Conservation (phyloP, 2,329 filamentous ascomycete genomes). For the Xylariales sp. region DNA sequence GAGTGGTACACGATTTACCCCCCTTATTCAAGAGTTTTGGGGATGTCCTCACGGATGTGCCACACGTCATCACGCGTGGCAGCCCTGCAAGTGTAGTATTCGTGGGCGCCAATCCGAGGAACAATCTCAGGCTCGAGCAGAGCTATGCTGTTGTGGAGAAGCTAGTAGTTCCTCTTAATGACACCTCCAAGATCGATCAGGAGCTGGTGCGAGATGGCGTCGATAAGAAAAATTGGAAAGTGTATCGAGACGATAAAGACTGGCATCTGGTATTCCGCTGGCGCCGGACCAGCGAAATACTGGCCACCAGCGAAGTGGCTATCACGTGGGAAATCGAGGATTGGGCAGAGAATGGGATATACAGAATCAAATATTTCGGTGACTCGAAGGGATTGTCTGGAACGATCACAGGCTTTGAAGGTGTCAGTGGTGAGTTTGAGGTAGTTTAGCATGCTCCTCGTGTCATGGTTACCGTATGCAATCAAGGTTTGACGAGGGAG, state of each 20-base stretch:
- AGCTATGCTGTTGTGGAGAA: slow-evolving; percentile 76
- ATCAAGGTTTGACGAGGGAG: no score
- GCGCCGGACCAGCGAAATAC: slow-evolving; percentile 64
- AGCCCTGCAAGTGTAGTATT: slow-evolving; percentile 63
- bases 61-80: slow-evolving; percentile 50
- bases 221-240: slow-evolving; percentile 48
- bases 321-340: slow-evolving; percentile 74
- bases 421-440: slow-evolving; percentile 52
- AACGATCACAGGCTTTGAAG: slow-evolving; percentile 63
- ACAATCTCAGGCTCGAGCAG: slow-evolving; percentile 72
- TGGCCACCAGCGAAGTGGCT: slow-evolving; percentile 71
- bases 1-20: slow-evolving; percentile 68
- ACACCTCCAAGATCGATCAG: slow-evolving; percentile 6
- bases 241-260: slow-evolving; percentile 70
- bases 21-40: slow-evolving; percentile 67
- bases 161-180: slow-evolving; percentile 28
- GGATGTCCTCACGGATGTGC: slow-evolving; percentile 52
- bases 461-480: no score
- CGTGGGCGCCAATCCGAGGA: slow-evolving; percentile 82
- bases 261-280: slow-evolving; percentile 81
- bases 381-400: slow-evolving; percentile 67
- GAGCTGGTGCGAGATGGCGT: neutral
- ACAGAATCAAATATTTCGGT: slow-evolving; percentile 77
- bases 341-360: slow-evolving; percentile 55
- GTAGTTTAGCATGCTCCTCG: no score